Evolutionary conservation across 2,329 filamentous ascomycete genomes (phyloP).

Genomic region (Pseudogymnoascus sp.): DNA sequence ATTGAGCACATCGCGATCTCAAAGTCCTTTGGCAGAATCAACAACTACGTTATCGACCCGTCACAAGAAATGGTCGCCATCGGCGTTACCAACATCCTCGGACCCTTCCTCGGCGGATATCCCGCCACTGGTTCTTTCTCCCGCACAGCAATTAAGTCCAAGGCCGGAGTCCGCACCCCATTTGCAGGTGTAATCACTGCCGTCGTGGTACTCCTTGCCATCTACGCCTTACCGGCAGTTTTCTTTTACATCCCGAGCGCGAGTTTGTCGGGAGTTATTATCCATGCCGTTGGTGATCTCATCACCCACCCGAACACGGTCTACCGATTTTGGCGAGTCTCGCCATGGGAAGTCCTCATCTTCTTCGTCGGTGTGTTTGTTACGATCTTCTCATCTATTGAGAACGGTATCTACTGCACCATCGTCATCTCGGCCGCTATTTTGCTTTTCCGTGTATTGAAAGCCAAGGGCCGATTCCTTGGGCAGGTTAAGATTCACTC

Average conservation of each 20-base stretch:
- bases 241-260: slow-evolving; percentile 92
- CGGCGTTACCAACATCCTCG: slow-evolving; percentile 80
- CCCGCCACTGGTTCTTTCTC: slow-evolving; percentile 94
- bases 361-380: slow-evolving; percentile 91
- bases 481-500: slow-evolving; percentile 79
- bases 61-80: slow-evolving; percentile 96
- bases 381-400: slow-evolving; percentile 80
- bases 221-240: slow-evolving; percentile 78
- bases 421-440: slow-evolving; percentile 69
- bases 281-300: slow-evolving; percentile 88
- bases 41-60: slow-evolving; percentile 92
- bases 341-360: slow-evolving; percentile 80
- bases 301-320: slow-evolving; percentile 86
- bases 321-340: slow-evolving; percentile 92
- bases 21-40: slow-evolving; percentile 91
- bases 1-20: slow-evolving; percentile 97
- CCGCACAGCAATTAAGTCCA: slow-evolving; percentile 92
- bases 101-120: slow-evolving; percentile 86
- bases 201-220: slow-evolving; percentile 74
- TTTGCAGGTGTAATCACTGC: slow-evolving; percentile 86
- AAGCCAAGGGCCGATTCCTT: slow-evolving; percentile 75
- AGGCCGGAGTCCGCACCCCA: slow-evolving; percentile 87
- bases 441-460: slow-evolving; percentile 74
- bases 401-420: slow-evolving; percentile 86
- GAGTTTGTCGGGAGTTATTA: slow-evolving; percentile 78